Percentiles rank a stretch among this genome's conserved stretches.
Evolutionary conservation across 2,329 filamentous ascomycete species (phyloP).

Genomic region (Aspergillus viridinutans): DNA sequence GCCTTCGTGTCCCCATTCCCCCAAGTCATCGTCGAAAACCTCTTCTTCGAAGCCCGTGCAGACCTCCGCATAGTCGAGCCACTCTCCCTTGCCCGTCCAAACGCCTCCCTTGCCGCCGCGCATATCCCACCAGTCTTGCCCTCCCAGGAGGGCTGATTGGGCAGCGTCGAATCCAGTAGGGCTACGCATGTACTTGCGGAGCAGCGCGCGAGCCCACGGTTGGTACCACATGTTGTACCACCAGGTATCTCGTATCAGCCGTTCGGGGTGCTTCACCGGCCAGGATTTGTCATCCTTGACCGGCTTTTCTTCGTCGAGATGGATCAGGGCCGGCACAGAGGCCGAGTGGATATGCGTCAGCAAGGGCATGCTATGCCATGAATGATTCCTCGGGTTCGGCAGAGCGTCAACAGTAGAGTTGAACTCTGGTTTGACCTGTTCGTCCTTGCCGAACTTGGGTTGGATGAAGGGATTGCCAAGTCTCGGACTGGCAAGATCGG

Average conservation of each 20-base stretch:
- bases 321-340: constrained; percentile 43
- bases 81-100: constrained; percentile 50
- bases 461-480: constrained; percentile 33
- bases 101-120: constrained; percentile 51
- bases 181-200: constrained; percentile 47
- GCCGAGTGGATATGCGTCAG: constrained; percentile 48
- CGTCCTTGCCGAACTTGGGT: constrained; percentile 21
- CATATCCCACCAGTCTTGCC: constrained; percentile 46
- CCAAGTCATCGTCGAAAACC: constrained; percentile 47
- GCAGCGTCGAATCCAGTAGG: constrained; percentile 41
- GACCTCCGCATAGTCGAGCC: constrained; percentile 48
- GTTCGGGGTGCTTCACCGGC: neutral
- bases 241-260: constrained; percentile 22
- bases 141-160: constrained; percentile 43
- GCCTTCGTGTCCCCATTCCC: constrained; percentile 37
- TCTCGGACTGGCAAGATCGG: constrained; percentile 30
- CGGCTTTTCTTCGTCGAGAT: constrained; percentile 36
- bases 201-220: constrained; percentile 45
- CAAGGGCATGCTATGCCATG: constrained; percentile 43
- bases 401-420: constrained; percentile 42
- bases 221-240: constrained; percentile 51
- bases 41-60: constrained; percentile 43
- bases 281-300: constrained; percentile 2
- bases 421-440: constrained; percentile 28
- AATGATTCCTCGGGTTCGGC: constrained; percentile 33